A percentile compares a stretch with the other conserved stretches of the same genome.
Evolutionary conservation across 1,284 basidiomycete species (phyloP).

Genomic region (Malassezia yamatoensis): DNA sequence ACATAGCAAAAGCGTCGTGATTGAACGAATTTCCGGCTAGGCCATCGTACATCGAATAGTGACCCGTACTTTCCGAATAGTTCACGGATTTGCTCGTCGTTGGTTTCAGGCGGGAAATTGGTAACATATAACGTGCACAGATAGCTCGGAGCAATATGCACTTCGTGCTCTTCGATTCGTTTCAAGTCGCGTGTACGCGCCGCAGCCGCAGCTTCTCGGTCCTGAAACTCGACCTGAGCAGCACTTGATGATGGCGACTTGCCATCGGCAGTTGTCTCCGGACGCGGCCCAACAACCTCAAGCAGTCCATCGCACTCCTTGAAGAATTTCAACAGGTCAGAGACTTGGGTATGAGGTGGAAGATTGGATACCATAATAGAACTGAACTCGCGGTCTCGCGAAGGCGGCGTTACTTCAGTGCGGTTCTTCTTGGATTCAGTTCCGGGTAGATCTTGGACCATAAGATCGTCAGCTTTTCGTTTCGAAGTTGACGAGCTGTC

Average conservation of each 20-base stretch:
- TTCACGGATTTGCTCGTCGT: slow-evolving; percentile 63
- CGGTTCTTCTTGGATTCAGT: neutral
- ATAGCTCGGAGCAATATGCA: slow-evolving; percentile 80
- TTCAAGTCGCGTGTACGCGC: slow-evolving; percentile 91
- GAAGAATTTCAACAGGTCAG: slow-evolving; percentile 65
- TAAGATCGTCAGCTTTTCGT: slow-evolving; percentile 22
- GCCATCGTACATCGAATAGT: slow-evolving; percentile 92
- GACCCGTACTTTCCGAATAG: slow-evolving; percentile 75
- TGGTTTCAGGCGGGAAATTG: slow-evolving; percentile 80
- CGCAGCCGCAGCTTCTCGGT: slow-evolving; percentile 55
- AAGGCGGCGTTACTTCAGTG: neutral
- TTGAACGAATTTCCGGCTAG: slow-evolving; percentile 86
- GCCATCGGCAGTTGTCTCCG: neutral
- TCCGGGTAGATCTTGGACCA: slow-evolving; percentile 3
- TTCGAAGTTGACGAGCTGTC: slow-evolving; percentile 9
- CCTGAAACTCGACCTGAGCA: slow-evolving; percentile 49
- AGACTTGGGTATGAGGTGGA: slow-evolving; percentile 55
- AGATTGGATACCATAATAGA: slow-evolving; percentile 78
- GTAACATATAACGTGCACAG: slow-evolving; percentile 89
- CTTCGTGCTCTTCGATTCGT: slow-evolving; percentile 55
- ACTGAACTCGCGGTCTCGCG: slow-evolving; percentile 80
- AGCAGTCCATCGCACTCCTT: slow-evolving; percentile 54
- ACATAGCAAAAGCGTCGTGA: slow-evolving; percentile 89
- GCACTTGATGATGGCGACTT: slow-evolving; percentile 21
- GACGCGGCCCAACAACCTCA: slow-evolving; percentile 29